phyloP scores from a whole-genome alignment of 2,329 filamentous ascomycete species.

The Hymenoscyphus albidus region DNA sequence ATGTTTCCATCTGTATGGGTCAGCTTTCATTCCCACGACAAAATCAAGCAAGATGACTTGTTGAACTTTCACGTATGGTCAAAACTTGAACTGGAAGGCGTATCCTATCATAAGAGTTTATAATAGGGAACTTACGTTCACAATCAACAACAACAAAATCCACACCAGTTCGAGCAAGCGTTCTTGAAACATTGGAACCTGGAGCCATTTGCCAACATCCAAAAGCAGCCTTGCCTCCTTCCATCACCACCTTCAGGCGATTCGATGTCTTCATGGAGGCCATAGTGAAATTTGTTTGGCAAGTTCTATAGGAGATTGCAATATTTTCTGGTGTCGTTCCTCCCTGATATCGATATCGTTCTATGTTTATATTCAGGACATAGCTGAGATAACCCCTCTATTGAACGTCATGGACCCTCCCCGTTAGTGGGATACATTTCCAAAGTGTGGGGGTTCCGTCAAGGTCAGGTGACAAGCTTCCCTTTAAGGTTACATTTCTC shows the following conservation, averaged over 20 bases:
- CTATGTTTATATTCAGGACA: not conserved
- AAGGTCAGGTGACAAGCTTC: not conserved
- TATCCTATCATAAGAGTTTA: not conserved
- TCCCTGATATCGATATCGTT: not conserved
- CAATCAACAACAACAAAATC: slow-evolving; percentile 65
- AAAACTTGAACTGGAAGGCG: too few relatives aligned
- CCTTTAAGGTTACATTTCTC: not conserved
- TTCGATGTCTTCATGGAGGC: slow-evolving; percentile 39
- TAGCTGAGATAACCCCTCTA: too few relatives aligned
- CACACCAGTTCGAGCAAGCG: slow-evolving; percentile 57
- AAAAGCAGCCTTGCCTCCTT: slow-evolving; percentile 45
- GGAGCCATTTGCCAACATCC: slow-evolving; percentile 62
- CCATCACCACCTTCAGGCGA: slow-evolving; percentile 47
- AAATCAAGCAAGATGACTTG: not conserved
- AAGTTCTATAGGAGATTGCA: not conserved
- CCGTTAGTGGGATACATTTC: not conserved
- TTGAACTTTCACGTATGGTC: not conserved
- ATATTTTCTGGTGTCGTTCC: not conserved
- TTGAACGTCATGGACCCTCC: not conserved
- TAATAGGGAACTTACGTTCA: slow-evolving; percentile 32
- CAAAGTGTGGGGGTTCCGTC: not conserved
- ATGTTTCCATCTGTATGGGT: slow-evolving; percentile 47
- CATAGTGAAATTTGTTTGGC: slow-evolving; percentile 19
- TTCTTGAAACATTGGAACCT: slow-evolving; percentile 54
- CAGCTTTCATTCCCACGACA: not conserved